Evolutionary conservation across 1,284 basidiomycete genomes (phyloP).

Genomic region (Sanghuangporus weigelae): DNA sequence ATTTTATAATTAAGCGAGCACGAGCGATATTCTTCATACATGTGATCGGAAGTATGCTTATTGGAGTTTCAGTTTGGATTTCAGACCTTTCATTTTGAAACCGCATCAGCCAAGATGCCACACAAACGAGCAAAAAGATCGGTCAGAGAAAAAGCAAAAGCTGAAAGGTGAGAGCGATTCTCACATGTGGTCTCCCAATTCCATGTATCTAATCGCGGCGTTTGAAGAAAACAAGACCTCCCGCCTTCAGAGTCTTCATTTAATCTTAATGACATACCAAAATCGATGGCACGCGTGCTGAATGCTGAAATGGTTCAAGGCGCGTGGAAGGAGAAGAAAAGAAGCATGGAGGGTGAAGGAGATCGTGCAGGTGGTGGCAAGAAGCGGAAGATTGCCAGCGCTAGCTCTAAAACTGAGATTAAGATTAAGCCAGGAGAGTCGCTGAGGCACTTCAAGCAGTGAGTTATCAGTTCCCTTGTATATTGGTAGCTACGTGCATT

Average conservation of each 20-base stretch:
- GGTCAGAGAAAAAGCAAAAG: slow-evolving; percentile 15
- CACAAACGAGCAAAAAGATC: slow-evolving; percentile 23
- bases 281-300: slow-evolving; percentile 56
- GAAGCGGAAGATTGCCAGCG: slow-evolving; percentile 29
- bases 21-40: too few species aligned
- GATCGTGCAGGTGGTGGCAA: slow-evolving; percentile 25
- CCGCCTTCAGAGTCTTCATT: slow-evolving; percentile 35
- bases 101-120: slow-evolving; percentile 20
- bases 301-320: slow-evolving; percentile 55
- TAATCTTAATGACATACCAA: slow-evolving; percentile 49
- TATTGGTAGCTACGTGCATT: slow-evolving; percentile 12
- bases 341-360: slow-evolving; percentile 31
- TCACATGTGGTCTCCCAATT: not conserved
- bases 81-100: not conserved
- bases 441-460: slow-evolving; percentile 70
- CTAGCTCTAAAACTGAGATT: slow-evolving; percentile 26
- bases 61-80: too few species aligned
- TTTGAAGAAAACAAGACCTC: slow-evolving; percentile 28
- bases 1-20: too few species aligned
- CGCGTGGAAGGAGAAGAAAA: slow-evolving; percentile 48
- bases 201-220: not conserved
- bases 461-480: slow-evolving; percentile 23
- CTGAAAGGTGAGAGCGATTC: slow-evolving; percentile 8
- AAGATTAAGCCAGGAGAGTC: slow-evolving; percentile 63
- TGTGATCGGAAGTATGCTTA: too few species aligned